A percentile compares a stretch with the other conserved stretches of the same genome.
phyloP scores from a whole-genome alignment of 306 rosid genomes.

The Glycine soja region DNA sequence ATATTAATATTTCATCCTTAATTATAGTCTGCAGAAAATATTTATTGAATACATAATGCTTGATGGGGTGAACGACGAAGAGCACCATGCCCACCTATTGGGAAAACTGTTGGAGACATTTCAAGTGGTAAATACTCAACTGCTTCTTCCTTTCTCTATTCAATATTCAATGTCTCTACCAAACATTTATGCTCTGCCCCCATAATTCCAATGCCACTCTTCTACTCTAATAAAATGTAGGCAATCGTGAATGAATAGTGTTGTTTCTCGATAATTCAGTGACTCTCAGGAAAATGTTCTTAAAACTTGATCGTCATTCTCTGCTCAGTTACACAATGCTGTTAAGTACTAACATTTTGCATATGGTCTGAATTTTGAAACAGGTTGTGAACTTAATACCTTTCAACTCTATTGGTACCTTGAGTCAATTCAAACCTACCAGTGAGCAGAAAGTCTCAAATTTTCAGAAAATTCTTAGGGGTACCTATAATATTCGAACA shows the following conservation, averaged over 20 bases:
- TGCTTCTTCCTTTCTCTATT: slow-evolving; percentile 7
- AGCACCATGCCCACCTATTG: slow-evolving; percentile 87
- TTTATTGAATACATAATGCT: slow-evolving; percentile 99
- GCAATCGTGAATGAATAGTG: too few species aligned
- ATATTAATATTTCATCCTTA: slow-evolving; percentile 6
- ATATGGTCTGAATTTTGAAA: slow-evolving; percentile 39
- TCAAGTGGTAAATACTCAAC: slow-evolving; percentile 71
- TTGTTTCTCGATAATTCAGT: too few species aligned
- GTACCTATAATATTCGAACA: slow-evolving; percentile 80
- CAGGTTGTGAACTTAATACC: slow-evolving; percentile 98
- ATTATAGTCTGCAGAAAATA: slow-evolving; percentile 81
- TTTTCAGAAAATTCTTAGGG: slow-evolving; percentile 87
- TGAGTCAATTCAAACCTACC: slow-evolving; percentile 82
- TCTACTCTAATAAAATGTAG: not conserved
- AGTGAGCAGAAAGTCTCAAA: slow-evolving; percentile 67
- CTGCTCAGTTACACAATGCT: too few species aligned
- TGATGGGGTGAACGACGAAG: slow-evolving; percentile 93
- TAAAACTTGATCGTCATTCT: too few species aligned
- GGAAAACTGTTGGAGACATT: slow-evolving; percentile 82
- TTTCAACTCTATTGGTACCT: slow-evolving; percentile 85
- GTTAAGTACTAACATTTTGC: slow-evolving; percentile 37
- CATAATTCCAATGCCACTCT: not conserved
- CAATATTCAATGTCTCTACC: not conserved
- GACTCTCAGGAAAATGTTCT: too few species aligned
- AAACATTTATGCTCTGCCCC: not conserved